These are phyloP conservation scores for Cyclospora cayetanensis DNA, from an alignment of 169 alveolate species.

Conservation along the genomic window DNA sequence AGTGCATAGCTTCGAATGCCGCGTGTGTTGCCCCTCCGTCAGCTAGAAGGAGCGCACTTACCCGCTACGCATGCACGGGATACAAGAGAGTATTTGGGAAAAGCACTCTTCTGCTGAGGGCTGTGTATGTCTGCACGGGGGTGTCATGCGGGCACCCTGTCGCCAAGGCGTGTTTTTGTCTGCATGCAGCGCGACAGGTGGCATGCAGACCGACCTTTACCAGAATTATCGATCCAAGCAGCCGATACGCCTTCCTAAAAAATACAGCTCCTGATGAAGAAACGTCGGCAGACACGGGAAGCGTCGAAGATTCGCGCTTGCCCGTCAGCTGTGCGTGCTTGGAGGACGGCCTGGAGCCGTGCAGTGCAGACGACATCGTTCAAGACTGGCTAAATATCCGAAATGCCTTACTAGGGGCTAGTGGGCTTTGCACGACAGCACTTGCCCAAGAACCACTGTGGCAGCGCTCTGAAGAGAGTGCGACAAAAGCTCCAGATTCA, in stretches of 20 bases:
- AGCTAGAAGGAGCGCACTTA: too few species aligned
- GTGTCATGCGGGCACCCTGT: too few species aligned
- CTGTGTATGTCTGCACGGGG: too few species aligned
- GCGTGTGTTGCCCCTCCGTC: too few species aligned
- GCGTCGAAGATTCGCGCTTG: background rate
- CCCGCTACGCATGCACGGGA: too few species aligned
- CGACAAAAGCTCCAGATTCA: background rate
- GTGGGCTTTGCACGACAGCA: slow-evolving; percentile 8
- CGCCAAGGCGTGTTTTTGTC: too few species aligned
- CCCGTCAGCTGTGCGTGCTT: slow-evolving; percentile 35
- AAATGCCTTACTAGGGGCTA: background rate
- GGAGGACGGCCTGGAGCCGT: slow-evolving; percentile 15
- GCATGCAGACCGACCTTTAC: slow-evolving; percentile 10
- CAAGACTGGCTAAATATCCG: slow-evolving; percentile 19
- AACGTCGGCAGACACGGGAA: background rate
- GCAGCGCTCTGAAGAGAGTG: background rate
- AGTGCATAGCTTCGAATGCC: too few species aligned
- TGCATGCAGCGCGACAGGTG: background rate
- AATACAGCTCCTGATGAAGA: background rate
- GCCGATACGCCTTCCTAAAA: background rate
- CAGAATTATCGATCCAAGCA: background rate
- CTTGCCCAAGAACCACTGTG: background rate
- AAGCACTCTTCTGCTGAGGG: too few species aligned
- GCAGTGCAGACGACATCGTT: slow-evolving; percentile 44
- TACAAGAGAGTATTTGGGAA: too few species aligned